Evolutionary conservation across 1,284 basidiomycete species (phyloP), one percentile per base, ranked within the genome.

Genomic region (Anthracocystis panici-leucophaei): DNA sequence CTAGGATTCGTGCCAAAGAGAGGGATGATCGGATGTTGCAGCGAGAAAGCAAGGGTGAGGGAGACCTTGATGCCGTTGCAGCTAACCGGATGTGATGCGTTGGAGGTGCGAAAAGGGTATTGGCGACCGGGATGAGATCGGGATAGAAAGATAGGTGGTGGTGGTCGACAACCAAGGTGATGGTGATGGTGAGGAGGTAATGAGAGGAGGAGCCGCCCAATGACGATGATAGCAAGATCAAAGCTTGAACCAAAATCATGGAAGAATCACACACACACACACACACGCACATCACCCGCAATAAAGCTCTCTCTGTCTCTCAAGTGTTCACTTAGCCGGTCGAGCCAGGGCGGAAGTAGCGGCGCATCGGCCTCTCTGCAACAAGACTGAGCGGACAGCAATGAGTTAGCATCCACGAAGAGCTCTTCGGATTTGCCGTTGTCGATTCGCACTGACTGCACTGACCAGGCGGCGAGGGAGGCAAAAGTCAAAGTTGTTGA

Each of bases 11-110:
- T 54, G 49, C 45, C 8, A 42, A 33, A 11, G 38, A 21, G 33
- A 4, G 20, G 38, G 29, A 21, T n/a, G 21, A 23, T 57, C 12
- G 23, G 33, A 18, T n/a, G 48, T 40, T 35, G 67, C 67, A 70
- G 51, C 67, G 57, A 44, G 23, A 31, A 44, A 58, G 23, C 71
- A 74, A 75, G 72, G 72, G 42, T 69, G 72, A 75, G 72, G 72
- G 72, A 75, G 44, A 60, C 66, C 72, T 75, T 75, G 72, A 72
- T 41, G 57, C 58, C 35, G 63, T 38, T 57, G 68, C 54, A 18
- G 52, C 38, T 27, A 25, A 20, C 12, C n/a, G 11, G 51, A 46
- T 18, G 29, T 33, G 40, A 35, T 46, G 33, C 12, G 11, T 21
- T 18, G 20, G 25, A 29, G 49, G 23, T 14, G 27, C 38, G 38